These are phyloP conservation scores for Pythium dissimile DNA, from an alignment of 352 stramenopile genomes.

Conservation along the genomic window DNA sequence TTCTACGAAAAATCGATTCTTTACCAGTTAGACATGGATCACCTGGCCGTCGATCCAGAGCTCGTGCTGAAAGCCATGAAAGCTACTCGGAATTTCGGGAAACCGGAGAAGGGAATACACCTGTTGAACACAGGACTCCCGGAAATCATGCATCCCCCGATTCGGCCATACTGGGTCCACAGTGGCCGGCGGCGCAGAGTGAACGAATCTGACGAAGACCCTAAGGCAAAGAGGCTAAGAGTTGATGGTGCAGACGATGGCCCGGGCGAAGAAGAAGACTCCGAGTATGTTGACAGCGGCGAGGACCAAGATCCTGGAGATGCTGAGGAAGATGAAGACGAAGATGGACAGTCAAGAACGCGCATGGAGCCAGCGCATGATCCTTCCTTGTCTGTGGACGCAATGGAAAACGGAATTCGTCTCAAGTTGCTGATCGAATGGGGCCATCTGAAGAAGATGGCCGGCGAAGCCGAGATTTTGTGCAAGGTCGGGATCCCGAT, in stretches of 20 bases:
- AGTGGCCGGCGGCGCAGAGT: conserved; percentile 23
- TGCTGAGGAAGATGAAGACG: conserved; percentile 45
- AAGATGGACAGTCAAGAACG: conserved; percentile 42
- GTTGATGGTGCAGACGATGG: conserved; percentile 10
- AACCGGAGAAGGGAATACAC: conserved; percentile 48
- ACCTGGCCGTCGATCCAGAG: conserved; percentile 52
- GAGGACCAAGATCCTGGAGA: conserved; percentile 24
- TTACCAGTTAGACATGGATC: conserved; percentile 43
- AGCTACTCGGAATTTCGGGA: conserved; percentile 45
- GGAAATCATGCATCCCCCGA: conserved; percentile 65
- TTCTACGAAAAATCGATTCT: conserved; percentile 75
- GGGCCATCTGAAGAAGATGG: conserved; percentile 67
- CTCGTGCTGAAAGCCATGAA: conserved; percentile 71
- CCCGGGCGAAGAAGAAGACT: conserved; percentile 25
- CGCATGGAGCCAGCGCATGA: conserved; percentile 66
- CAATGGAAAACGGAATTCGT: conserved; percentile 83
- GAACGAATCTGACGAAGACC: conserved; percentile 14
- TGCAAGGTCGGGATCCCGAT: conserved; percentile 83
- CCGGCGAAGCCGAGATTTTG: conserved; percentile 66
- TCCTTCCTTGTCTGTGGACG: conserved; percentile 72
- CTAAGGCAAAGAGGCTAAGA: conserved; percentile 17
- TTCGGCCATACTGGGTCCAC: conserved; percentile 83
- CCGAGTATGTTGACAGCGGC: conserved; percentile 30
- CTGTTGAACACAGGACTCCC: conserved; percentile 57
- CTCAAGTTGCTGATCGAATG: conserved; percentile 79